phyloP scores from a whole-genome alignment of 352 stramenopile species.

The Pythium aristosporum region DNA sequence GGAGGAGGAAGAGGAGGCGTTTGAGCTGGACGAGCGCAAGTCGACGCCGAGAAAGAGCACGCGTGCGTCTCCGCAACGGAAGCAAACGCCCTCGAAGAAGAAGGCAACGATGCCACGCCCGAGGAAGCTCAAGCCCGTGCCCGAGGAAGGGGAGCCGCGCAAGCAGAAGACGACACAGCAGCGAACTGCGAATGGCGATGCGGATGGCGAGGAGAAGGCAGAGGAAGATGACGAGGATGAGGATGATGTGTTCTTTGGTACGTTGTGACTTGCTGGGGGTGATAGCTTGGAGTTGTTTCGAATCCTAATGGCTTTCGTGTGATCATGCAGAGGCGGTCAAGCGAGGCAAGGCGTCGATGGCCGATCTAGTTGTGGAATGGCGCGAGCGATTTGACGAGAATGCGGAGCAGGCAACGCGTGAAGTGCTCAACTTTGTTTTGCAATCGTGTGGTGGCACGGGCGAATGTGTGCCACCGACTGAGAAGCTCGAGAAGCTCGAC shows the following conservation, averaged over 20 bases:
- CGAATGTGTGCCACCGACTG: slow-evolving; percentile 47
- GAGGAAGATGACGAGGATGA: slow-evolving; percentile 16
- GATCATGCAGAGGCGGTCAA: slow-evolving; percentile 51
- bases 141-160: slow-evolving; percentile 26
- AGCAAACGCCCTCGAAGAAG: slow-evolving; percentile 10
- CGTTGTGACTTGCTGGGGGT: neutral
- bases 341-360: slow-evolving; percentile 47
- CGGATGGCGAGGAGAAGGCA: slow-evolving; percentile 9
- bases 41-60: slow-evolving; percentile 13
- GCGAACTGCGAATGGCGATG: slow-evolving; percentile 2
- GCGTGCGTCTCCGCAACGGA: slow-evolving; percentile 5
- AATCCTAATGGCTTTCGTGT: neutral
- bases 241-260: slow-evolving; percentile 29
- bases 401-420: slow-evolving; percentile 45
- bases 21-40: slow-evolving; percentile 32
- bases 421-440: slow-evolving; percentile 80
- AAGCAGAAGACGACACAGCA: slow-evolving; percentile 13
- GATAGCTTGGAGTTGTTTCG: neutral
- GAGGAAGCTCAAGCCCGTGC: slow-evolving; percentile 38
- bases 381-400: slow-evolving; percentile 69
- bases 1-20: slow-evolving; percentile 26
- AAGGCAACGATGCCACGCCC: slow-evolving; percentile 15
- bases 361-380: slow-evolving; percentile 62
- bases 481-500: slow-evolving; percentile 65
- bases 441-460: slow-evolving; percentile 61